These are phyloP conservation scores for Xylaria sp. DNA, from an alignment of 2,329 filamentous ascomycete genomes.

Conservation along the genomic window DNA sequence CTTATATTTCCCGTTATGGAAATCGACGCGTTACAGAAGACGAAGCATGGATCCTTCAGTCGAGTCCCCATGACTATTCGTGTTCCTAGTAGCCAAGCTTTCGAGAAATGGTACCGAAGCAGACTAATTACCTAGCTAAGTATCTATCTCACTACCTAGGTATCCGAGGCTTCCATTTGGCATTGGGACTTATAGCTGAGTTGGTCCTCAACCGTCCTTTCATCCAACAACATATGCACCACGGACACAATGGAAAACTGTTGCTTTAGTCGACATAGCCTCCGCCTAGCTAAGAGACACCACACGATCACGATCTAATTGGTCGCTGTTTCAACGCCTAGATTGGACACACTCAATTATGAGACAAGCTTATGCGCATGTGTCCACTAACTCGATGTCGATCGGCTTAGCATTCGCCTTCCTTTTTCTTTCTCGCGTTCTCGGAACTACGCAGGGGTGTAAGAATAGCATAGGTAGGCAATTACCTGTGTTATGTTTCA, in stretches of 20 bases:
- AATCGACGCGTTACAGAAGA: constrained; percentile 18
- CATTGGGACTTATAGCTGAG: constrained; percentile 13
- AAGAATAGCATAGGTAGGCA: neutral
- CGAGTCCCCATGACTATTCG: neutral
- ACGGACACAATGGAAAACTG: neutral
- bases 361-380: constrained; percentile 15
- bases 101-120: constrained; percentile 16
- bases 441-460: neutral
- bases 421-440: neutral
- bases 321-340: constrained; percentile 4
- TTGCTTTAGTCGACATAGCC: neutral
- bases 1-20: constrained; percentile 6
- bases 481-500: neutral
- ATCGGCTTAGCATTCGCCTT: neutral
- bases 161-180: constrained; percentile 1
- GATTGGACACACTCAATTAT: constrained; percentile 1
- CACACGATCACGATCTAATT: constrained; percentile 30
- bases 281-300: constrained; percentile 13
- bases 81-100: constrained; percentile 13
- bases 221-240: neutral
- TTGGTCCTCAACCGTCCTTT: constrained; percentile 11
- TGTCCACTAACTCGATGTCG: constrained; percentile 4
- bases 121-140: constrained; percentile 3
- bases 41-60: constrained; percentile 18
- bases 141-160: constrained; percentile 4